Conservation (phyloP, 176 grass and related monocot genomes). For the Otatea glauca region DNA sequence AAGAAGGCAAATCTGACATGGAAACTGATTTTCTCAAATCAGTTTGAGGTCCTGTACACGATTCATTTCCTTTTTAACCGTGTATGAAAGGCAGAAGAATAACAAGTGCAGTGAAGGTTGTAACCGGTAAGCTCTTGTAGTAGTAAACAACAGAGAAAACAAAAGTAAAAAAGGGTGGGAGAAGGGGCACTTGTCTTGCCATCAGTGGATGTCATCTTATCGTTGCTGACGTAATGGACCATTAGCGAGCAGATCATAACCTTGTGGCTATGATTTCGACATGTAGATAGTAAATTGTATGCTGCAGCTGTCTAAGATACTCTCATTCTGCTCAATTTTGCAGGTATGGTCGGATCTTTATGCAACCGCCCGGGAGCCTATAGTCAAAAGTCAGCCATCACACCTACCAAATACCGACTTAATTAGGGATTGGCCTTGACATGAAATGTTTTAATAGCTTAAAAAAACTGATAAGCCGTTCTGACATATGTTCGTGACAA, state of each 20-base stretch:
- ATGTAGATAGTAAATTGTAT: constrained; percentile 38
- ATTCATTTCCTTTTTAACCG: too few species aligned
- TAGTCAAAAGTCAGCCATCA: neutral
- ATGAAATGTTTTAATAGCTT: neutral
- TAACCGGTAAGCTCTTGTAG: too few species aligned
- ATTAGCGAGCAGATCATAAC: neutral
- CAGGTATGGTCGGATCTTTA: neutral
- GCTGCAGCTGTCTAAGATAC: neutral
- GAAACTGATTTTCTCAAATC: too few species aligned
- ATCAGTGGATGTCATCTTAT: constrained; percentile 48
- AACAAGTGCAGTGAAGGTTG: too few species aligned
- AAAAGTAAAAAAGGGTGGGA: too few species aligned
- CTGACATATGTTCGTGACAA: neutral
- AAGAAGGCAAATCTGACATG: too few species aligned
- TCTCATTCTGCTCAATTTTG: neutral
- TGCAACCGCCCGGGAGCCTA: neutral
- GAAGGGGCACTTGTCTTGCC: too few species aligned
- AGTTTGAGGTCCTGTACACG: too few species aligned
- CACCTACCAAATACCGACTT: neutral
- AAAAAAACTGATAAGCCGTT: neutral
- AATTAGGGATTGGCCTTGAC: neutral
- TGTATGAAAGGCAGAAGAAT: too few species aligned
- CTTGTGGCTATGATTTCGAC: constrained; percentile 43
- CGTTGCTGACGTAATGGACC: constrained; percentile 12
- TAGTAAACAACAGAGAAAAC: too few species aligned